Percentiles rank a stretch among this genome's conserved stretches.
Conservation (phyloP, 768 basidiomycete species). For the Lentinula boryana region DNA sequence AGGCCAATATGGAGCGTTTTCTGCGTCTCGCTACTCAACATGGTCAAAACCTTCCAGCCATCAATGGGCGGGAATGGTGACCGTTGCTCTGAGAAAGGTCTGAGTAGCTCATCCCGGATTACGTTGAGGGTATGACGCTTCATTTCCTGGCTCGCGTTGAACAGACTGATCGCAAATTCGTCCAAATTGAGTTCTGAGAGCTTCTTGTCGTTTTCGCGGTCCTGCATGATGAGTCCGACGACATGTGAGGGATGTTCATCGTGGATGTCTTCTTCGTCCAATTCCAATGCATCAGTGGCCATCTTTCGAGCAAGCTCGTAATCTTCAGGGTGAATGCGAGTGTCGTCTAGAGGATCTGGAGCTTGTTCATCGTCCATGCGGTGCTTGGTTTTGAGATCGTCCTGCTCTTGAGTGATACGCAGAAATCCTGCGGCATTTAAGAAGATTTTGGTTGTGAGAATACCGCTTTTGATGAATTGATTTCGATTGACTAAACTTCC, state of each 20-base stretch:
- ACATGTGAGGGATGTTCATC: slow-evolving; percentile 90
- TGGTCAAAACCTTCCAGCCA: slow-evolving; percentile 82
- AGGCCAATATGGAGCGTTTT: slow-evolving; percentile 73
- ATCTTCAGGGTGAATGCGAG: slow-evolving; percentile 95
- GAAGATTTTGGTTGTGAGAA: slow-evolving; percentile 85
- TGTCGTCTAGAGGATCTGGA: slow-evolving; percentile 88
- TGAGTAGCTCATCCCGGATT: slow-evolving; percentile 80
- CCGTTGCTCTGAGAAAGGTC: slow-evolving; percentile 76
- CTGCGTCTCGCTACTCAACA: slow-evolving; percentile 91
- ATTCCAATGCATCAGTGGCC: slow-evolving; percentile 94
- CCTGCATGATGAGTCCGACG: slow-evolving; percentile 80
- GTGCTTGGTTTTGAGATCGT: slow-evolving; percentile 41
- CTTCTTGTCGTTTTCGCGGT: slow-evolving; percentile 72
- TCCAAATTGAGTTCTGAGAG: slow-evolving; percentile 89
- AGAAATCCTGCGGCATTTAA: slow-evolving; percentile 91
- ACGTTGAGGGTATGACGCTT: slow-evolving; percentile 88
- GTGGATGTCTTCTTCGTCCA: slow-evolving; percentile 96
- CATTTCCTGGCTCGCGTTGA: slow-evolving; percentile 73
- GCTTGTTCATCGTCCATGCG: slow-evolving; percentile 65
- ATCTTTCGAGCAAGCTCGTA: slow-evolving; percentile 98
- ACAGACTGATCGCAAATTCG: slow-evolving; percentile 92
- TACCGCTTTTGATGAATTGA: slow-evolving; percentile 76
- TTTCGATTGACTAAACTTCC: slow-evolving; percentile 83
- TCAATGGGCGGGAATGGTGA: slow-evolving; percentile 54
- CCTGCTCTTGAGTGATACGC: slow-evolving; percentile 73